Evolutionary conservation across 148 eudicot species (phyloP), one percentile per base, ranked within the genome.

Genomic region (Cornus suecica): DNA sequence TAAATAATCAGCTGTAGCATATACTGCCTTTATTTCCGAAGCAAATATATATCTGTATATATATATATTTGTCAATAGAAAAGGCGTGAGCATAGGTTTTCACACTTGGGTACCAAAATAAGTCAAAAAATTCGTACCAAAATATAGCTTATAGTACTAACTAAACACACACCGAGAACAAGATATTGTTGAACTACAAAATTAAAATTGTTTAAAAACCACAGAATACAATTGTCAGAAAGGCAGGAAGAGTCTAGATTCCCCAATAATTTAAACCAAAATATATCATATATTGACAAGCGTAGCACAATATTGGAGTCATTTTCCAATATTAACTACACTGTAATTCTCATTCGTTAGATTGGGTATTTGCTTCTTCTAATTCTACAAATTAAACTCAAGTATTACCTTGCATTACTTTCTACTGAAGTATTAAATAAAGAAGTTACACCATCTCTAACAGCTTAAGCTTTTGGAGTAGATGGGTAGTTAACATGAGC

Each of bases 1-100:
- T 29, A 76, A 77, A 76, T 48, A 60, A 56, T 79, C 64, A 78
- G 66, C 61, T 31, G 11, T 69, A 68, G 30, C 54, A n/a, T 23
- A n/a, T 23, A 68, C 13, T 14, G 56, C 30, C 67, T 34, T n/a
- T n/a, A n/a, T n/a, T n/a, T n/a, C n/a, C n/a, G n/a, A n/a, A n/a
- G n/a, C n/a, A n/a, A n/a, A n/a, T n/a, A n/a, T 37, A n/a, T n/a
- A n/a, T n/a, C n/a, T n/a, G n/a, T n/a, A n/a, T n/a, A 37, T 37
- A 37, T 37, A 37, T 37, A 37, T 37, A 37, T 14, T 5, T 34
- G 29, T 10, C 25, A 66, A 66, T 20, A n/a, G 30, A 56, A 66
- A 16, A 8, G 27, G 26, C 22, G 27, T 10, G 61, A 18, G 18
- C 23, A 48, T 69, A 22, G 42, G 32, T 27, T 65, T 74, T 18